Percentiles rank a stretch among this genome's conserved stretches.
Evolutionary conservation across 73 alveolate genomes (phyloP).

Genomic region (Stentor roeselii): DNA sequence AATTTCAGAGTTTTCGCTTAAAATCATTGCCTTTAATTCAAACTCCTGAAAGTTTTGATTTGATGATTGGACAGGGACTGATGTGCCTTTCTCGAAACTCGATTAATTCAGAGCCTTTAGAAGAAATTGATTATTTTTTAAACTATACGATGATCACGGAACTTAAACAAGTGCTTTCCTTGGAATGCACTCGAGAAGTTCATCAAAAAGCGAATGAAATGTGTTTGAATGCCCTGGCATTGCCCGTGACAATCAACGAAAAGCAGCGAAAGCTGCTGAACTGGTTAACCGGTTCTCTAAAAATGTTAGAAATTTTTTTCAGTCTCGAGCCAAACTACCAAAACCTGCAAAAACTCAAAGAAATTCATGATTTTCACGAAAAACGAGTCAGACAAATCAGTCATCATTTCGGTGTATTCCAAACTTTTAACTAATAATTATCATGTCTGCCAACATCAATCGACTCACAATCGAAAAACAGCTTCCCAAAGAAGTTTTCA

Average conservation of each 20-base stretch:
- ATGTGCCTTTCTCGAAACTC: neutral
- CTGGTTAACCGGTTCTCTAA: neutral
- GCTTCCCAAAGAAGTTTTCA: conserved; percentile 13
- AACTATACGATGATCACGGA: neutral
- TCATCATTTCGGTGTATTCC: too few species aligned
- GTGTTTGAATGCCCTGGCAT: neutral
- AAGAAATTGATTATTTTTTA: neutral
- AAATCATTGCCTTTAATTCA: too few species aligned
- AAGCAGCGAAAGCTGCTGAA: neutral
- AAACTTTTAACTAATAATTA: too few species aligned
- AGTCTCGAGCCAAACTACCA: too few species aligned
- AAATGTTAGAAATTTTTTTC: neutral
- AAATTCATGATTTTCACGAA: too few species aligned
- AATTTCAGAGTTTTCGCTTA: neutral
- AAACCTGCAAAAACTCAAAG: too few species aligned
- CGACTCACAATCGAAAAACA: neutral
- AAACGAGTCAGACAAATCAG: too few species aligned
- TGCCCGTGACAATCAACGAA: neutral
- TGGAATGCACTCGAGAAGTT: neutral
- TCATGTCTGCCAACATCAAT: neutral
- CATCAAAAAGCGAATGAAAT: neutral
- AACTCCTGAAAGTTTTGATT: neutral
- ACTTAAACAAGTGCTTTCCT: neutral
- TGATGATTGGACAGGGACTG: neutral
- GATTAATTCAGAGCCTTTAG: neutral